A percentile compares a stretch with the other conserved stretches of the same genome.
These are phyloP conservation scores for Cladosporium oxysporum DNA, from an alignment of 2,329 filamentous ascomycete species.

Conservation along the genomic window DNA sequence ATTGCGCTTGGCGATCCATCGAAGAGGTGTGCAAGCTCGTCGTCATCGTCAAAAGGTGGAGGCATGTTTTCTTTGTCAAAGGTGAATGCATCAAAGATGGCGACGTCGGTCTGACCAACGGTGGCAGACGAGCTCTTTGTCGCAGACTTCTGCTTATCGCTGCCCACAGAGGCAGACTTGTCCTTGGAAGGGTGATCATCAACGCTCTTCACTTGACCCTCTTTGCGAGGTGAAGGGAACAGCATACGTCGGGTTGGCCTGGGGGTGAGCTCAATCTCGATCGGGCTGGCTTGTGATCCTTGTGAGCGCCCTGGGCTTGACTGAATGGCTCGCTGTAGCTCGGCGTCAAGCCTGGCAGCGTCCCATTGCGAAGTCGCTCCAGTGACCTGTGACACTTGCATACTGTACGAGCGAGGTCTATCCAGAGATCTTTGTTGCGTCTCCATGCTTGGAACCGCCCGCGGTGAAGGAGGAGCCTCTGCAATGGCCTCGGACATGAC, in stretches of 20 bases:
- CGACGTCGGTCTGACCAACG: slow-evolving; percentile 26
- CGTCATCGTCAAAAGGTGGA: slow-evolving; percentile 50
- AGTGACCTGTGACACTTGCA: slow-evolving; percentile 42
- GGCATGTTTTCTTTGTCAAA: slow-evolving; percentile 61
- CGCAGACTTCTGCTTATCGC: background rate
- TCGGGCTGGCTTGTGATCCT: slow-evolving; percentile 49
- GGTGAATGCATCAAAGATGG: slow-evolving; percentile 41
- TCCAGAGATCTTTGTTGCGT: slow-evolving; percentile 27
- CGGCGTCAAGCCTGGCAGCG: slow-evolving; percentile 34
- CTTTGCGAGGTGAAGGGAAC: slow-evolving; percentile 74
- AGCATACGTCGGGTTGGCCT: slow-evolving; percentile 69
- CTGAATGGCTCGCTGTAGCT: slow-evolving; percentile 57
- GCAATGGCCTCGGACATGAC: slow-evolving; percentile 5
- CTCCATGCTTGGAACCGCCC: background rate
- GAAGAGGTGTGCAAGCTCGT: slow-evolving; percentile 63
- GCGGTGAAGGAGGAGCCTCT: background rate
- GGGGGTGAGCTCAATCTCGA: slow-evolving; percentile 57
- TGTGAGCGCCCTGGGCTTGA: slow-evolving; percentile 60
- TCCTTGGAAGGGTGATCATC: slow-evolving; percentile 51
- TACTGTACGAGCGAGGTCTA: slow-evolving; percentile 51
- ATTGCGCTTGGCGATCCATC: slow-evolving; percentile 59
- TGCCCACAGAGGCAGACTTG: slow-evolving; percentile 27
- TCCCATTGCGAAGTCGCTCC: slow-evolving; percentile 37
- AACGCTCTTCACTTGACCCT: slow-evolving; percentile 62
- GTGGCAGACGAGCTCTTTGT: slow-evolving; percentile 14